These are phyloP conservation scores for Geosiphon pyriformis DNA, from an alignment of 192 early-diverging fungal genomes.

Conservation along the genomic window DNA sequence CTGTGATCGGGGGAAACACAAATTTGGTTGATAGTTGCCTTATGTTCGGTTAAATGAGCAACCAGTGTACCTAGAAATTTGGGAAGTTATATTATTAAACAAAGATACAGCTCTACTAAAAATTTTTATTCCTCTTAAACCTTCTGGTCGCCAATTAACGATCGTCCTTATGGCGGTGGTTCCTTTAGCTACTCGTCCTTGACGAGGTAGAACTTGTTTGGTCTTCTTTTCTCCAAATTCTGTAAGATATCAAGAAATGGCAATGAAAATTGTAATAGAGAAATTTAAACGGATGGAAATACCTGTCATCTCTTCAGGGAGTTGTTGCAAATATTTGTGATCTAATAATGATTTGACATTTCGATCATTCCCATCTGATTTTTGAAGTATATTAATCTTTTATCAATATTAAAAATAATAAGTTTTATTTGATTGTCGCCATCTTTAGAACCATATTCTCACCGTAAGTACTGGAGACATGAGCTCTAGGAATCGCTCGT, in stretches of 20 bases:
- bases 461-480: slow-evolving; percentile 24
- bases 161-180: slow-evolving; percentile 35
- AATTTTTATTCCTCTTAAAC: too few species aligned
- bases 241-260: background rate
- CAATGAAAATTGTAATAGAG: background rate
- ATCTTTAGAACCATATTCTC: background rate
- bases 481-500: slow-evolving; percentile 11
- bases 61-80: slow-evolving; percentile 52
- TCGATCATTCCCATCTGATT: slow-evolving; percentile 22
- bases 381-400: background rate
- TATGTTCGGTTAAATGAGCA: slow-evolving; percentile 81
- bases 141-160: slow-evolving; percentile 69
- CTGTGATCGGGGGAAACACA: slow-evolving; percentile 63
- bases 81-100: too few species aligned
- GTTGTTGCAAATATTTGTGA: slow-evolving; percentile 3
- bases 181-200: slow-evolving; percentile 32
- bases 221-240: slow-evolving; percentile 18
- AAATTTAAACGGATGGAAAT: background rate
- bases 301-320: slow-evolving; percentile 23
- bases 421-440: background rate
- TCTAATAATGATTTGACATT: slow-evolving; percentile 24
- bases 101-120: too few species aligned
- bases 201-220: slow-evolving; percentile 5
- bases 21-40: slow-evolving; percentile 65
- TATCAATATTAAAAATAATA: background rate